Conservation (phyloP, 805 yeast species). For the Blastobotrys robertii region DNA sequence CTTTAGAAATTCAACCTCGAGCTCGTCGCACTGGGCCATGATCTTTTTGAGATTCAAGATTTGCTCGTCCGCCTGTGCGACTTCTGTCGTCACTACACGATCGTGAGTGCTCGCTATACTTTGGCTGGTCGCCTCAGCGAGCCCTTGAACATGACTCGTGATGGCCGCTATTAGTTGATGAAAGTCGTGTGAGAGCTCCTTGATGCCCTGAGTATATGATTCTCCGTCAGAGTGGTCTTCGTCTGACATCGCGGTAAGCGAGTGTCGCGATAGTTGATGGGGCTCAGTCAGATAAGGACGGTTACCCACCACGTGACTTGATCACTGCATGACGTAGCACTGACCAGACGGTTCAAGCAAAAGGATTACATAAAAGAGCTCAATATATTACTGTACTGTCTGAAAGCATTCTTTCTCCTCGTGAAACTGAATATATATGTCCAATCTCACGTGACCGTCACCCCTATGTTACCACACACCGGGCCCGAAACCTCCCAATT, state of each 20-base stretch:
- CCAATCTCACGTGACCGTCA: too few relatives aligned
- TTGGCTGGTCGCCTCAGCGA: conserved; percentile 13
- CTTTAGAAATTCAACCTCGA: conserved; percentile 45
- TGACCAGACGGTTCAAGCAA: too few relatives aligned
- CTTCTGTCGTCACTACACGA: conserved; percentile 7
- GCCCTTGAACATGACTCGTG: conserved; percentile 10
- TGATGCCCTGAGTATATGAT: conserved; percentile 9
- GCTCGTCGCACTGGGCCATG: conserved; percentile 36
- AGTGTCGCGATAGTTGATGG: too few relatives aligned
- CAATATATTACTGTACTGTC: too few relatives aligned
- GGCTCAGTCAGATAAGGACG: too few relatives aligned
- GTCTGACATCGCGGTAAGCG: too few relatives aligned
- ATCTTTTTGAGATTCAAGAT: conserved; percentile 31
- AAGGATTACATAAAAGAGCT: too few relatives aligned
- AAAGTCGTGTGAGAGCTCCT: conserved; percentile 8
- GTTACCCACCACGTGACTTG: neutral
- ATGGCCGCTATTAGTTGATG: conserved; percentile 7
- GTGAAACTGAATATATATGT: too few relatives aligned
- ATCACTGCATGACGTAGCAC: too few relatives aligned
- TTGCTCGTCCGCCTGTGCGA: conserved; percentile 14
- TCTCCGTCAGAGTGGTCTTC: too few relatives aligned
- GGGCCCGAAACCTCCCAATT: conserved; percentile 1
- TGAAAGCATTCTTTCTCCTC: too few relatives aligned
- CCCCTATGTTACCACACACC: neutral
- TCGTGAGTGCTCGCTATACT: conserved; percentile 11